A percentile compares a stretch with the other conserved stretches of the same genome.
Conservation (phyloP, 2,329 filamentous ascomycete genomes). For the Colletotrichum falcatum region DNA sequence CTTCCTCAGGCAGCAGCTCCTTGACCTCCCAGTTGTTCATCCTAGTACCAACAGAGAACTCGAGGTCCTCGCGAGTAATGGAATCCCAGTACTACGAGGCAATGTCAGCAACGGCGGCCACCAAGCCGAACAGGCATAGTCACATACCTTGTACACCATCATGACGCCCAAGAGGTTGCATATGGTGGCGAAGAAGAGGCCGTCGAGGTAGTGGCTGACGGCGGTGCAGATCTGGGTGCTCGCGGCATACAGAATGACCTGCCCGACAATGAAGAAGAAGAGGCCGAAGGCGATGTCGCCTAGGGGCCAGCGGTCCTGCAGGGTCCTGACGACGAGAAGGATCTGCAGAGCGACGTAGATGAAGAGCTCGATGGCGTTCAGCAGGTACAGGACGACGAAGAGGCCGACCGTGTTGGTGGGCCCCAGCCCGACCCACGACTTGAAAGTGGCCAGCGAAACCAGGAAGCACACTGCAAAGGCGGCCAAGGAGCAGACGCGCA, state of each 20-base stretch:
- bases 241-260: conserved; percentile 93
- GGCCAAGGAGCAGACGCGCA: conserved; percentile 80
- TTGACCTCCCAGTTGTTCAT: conserved; percentile 99
- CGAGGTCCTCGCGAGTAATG: conserved; percentile 97
- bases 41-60: conserved; percentile 95
- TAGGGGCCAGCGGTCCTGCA: conserved; percentile 95
- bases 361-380: conserved; percentile 88
- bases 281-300: conserved; percentile 91
- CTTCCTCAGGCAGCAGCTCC: conserved; percentile 85
- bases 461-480: conserved; percentile 91
- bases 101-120: conserved; percentile 26
- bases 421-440: conserved; percentile 85
- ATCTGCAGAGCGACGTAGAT: conserved; percentile 91
- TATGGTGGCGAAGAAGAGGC: conserved; percentile 91
- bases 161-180: conserved; percentile 96
- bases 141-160: conserved; percentile 96
- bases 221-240: conserved; percentile 86
- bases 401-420: conserved; percentile 89
- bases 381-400: conserved; percentile 90
- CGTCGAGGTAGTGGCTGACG: conserved; percentile 92
- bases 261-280: conserved; percentile 91
- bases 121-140: neutral
- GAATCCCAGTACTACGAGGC: conserved; percentile 91
- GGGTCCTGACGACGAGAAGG: conserved; percentile 86
- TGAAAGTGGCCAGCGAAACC: conserved; percentile 92